phyloP scores from a whole-genome alignment of 2,329 filamentous ascomycete species.

The Aureobasidium sp. region DNA sequence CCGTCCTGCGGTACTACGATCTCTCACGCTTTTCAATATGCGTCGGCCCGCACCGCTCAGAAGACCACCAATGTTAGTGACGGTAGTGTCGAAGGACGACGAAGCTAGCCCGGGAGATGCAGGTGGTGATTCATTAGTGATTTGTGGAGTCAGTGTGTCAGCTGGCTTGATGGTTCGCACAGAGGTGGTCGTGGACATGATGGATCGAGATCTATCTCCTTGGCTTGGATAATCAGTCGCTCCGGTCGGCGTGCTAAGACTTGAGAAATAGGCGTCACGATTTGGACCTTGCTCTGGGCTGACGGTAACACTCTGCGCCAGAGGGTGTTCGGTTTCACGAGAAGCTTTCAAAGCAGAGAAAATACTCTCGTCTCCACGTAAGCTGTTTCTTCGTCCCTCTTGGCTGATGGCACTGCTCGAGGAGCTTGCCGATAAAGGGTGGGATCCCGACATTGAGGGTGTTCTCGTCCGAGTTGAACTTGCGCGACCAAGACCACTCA shows the following conservation, averaged over 20 bases:
- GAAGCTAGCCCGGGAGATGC: slow-evolving; percentile 38
- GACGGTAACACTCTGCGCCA: slow-evolving; percentile 66
- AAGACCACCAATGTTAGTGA: slow-evolving; percentile 37
- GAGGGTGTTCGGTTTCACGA: slow-evolving; percentile 58
- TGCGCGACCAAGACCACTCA: slow-evolving; percentile 24
- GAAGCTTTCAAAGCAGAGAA: slow-evolving; percentile 44
- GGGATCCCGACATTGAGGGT: slow-evolving; percentile 14
- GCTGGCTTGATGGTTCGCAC: slow-evolving; percentile 39
- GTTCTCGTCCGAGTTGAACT: slow-evolving; percentile 16
- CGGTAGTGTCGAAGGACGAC: slow-evolving; percentile 37
- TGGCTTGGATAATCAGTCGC: slow-evolving; percentile 22
- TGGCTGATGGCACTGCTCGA: slow-evolving; percentile 50
- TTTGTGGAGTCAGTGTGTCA: slow-evolving; percentile 26
- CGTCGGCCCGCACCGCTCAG: slow-evolving; percentile 40
- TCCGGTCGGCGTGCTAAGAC: slow-evolving; percentile 3
- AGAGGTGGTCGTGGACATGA: slow-evolving; percentile 36
- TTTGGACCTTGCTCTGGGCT: slow-evolving; percentile 48
- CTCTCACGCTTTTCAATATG: slow-evolving; percentile 40
- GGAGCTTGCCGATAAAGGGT: slow-evolving; percentile 30
- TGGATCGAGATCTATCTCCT: slow-evolving; percentile 35
- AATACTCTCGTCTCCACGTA: slow-evolving; percentile 53
- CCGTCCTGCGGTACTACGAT: slow-evolving; percentile 39
- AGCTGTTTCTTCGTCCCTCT: slow-evolving; percentile 48
- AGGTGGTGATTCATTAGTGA: slow-evolving; percentile 29
- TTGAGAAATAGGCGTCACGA: slow-evolving; percentile 11